A percentile compares a stretch with the other conserved stretches of the same genome.
Evolutionary conservation across 306 rosid species (phyloP).

Genomic region (Prunus dulcis): DNA sequence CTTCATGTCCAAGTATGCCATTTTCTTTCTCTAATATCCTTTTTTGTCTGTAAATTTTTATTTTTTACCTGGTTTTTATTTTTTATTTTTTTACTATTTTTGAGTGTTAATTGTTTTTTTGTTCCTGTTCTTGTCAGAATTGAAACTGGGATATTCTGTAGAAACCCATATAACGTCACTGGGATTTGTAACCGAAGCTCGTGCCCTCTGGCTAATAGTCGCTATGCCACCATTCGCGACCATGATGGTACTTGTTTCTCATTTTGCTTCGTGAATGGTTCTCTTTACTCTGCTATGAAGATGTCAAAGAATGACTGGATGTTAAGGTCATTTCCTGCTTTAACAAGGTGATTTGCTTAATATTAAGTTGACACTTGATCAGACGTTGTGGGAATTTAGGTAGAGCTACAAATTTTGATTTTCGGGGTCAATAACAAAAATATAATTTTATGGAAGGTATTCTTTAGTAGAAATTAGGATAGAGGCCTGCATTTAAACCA

Average conservation of each 20-base stretch:
- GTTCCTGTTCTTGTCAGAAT: slow-evolving; percentile 38
- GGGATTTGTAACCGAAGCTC: slow-evolving; percentile 60
- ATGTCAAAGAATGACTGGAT: too few relatives aligned
- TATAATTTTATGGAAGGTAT: too few relatives aligned
- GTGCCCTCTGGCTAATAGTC: slow-evolving; percentile 89
- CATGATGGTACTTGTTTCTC: slow-evolving; percentile 52
- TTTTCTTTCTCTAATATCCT: neutral
- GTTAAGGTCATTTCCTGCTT: too few relatives aligned
- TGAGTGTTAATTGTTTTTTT: neutral
- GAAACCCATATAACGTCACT: slow-evolving; percentile 64
- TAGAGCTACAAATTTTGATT: too few relatives aligned
- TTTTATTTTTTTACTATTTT: neutral
- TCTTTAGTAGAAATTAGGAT: too few relatives aligned
- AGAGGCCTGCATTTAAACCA: too few relatives aligned
- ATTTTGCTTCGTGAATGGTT: too few relatives aligned
- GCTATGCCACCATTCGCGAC: slow-evolving; percentile 88
- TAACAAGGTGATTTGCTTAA: too few relatives aligned
- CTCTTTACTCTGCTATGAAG: too few relatives aligned
- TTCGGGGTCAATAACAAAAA: too few relatives aligned
- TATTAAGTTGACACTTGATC: too few relatives aligned
- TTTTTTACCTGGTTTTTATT: neutral
- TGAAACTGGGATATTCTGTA: slow-evolving; percentile 64
- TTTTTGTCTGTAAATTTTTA: neutral
- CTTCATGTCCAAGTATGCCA: slow-evolving; percentile 9
- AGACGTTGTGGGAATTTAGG: too few relatives aligned